Percentiles rank a stretch among this genome's conserved stretches.
Conservation (phyloP, 495 filamentous ascomycete species). For the Ramalina intermedia region DNA sequence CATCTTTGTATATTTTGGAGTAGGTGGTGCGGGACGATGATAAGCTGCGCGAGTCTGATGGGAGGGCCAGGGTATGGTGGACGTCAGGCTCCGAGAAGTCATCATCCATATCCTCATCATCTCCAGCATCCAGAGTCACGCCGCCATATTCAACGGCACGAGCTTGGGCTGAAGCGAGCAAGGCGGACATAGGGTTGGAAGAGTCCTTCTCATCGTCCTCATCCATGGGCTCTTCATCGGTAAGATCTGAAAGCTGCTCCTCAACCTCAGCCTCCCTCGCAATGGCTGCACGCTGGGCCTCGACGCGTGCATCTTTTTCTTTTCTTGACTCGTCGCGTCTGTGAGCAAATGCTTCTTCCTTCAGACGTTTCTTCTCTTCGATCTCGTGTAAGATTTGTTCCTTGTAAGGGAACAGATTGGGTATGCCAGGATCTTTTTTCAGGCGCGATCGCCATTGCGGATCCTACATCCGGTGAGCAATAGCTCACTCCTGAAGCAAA, state of each 20-base stretch:
- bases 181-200: constrained; percentile 81
- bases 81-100: constrained; percentile 44
- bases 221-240: constrained; percentile 32
- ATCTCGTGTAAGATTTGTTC: constrained; percentile 88
- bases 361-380: constrained; percentile 68
- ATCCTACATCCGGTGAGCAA: constrained; percentile 36
- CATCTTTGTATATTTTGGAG: constrained; percentile 92
- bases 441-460: constrained; percentile 85
- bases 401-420: constrained; percentile 96
- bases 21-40: constrained; percentile 73
- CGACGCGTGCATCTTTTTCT: constrained; percentile 31
- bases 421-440: constrained; percentile 95
- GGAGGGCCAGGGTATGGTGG: constrained; percentile 23
- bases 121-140: constrained; percentile 31
- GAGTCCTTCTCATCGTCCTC: constrained; percentile 43
- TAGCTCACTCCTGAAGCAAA: background rate
- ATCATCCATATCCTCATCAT: constrained; percentile 46
- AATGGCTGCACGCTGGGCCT: constrained; percentile 23
- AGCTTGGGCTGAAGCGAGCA: constrained; percentile 80
- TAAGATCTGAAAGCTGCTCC: constrained; percentile 28
- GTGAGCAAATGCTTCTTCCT: constrained; percentile 61
- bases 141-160: constrained; percentile 67
- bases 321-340: constrained; percentile 58
- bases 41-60: constrained; percentile 21
- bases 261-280: constrained; percentile 25